Evolutionary conservation across 805 yeast genomes (phyloP).

Genomic region (Ogataea dorogensis): DNA sequence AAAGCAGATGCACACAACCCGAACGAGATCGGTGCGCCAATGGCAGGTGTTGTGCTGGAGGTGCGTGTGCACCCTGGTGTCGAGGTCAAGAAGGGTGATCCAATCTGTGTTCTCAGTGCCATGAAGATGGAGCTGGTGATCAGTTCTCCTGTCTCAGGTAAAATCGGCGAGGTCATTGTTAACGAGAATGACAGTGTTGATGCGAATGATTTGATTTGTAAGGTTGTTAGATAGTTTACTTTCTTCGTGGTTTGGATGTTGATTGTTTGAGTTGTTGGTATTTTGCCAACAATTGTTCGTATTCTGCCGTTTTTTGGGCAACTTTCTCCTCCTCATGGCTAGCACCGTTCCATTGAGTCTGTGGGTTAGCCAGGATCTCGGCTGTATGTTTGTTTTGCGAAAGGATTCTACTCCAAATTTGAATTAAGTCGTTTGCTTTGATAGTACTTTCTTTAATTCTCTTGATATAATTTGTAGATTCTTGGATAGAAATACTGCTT

Average conservation of each 20-base stretch:
- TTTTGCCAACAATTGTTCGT: constrained; percentile 30
- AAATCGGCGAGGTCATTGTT: constrained; percentile 70
- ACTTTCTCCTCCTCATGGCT: constrained; percentile 17
- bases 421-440: constrained; percentile 39
- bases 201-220: constrained; percentile 83
- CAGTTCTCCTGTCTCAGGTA: constrained; percentile 86
- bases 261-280: constrained; percentile 16
- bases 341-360: constrained; percentile 19
- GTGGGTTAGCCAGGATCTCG: constrained; percentile 37
- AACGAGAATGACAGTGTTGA: constrained; percentile 95
- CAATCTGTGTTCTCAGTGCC: constrained; percentile 89
- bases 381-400: constrained; percentile 60
- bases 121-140: constrained; percentile 99
- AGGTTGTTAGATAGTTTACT: constrained; percentile 38
- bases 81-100: constrained; percentile 94
- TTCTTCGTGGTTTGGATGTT: constrained; percentile 19
- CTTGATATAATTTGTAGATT: constrained; percentile 17
- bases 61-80: constrained; percentile 85
- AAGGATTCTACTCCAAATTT: constrained; percentile 59
- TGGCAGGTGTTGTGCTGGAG: constrained; percentile 98
- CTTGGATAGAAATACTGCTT: constrained; percentile 20
- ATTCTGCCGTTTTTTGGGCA: constrained; percentile 24
- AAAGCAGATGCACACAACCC: constrained; percentile 89
- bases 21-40: constrained; percentile 95
- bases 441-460: constrained; percentile 18